Base-by-base conservation (phyloP, 1,284 basidiomycete species). In the Apiotrichum mycotoxinovorans region DNA sequence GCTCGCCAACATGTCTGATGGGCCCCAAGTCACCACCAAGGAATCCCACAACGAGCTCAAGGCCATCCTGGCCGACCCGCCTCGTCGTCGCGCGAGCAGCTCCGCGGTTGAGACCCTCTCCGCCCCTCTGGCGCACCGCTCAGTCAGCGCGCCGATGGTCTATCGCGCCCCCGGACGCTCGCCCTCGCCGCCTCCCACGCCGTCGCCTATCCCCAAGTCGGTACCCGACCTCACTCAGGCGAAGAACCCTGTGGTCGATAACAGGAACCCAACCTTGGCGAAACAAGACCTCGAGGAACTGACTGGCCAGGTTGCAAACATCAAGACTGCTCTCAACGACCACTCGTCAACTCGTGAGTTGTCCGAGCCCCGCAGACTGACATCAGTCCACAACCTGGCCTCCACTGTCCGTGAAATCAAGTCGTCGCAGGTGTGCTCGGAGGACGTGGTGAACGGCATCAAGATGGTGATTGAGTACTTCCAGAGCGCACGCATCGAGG, bases 401-500 rank as follows among this genome's bases (percentile, higher is more conserved):
- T 1, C n/a, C 12, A 37, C 34, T 11, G 23, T 48, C 3, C 7
- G 12, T n/a, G 33, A 48, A 8, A 48, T 48, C 46, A 34, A 25
- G 22, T 12, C n/a, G 10, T 3, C n/a, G 20, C 46, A 48, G 34
- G 46, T 48, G 27, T 48, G 20, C 33, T 15, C 30, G 33, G 46
- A 34, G 20, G 34, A 48, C 30, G 46, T 48, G 15, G 12, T 37
- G 20, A n/a, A 30, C 20, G 23, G 46, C 20, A 48, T 48, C 23
- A 48, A 48, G 46, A 48, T 23, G 46, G 34, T 48, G 33, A 48
- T 48, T 14, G 46, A 48, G 22, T 23, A 35, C 46, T 48, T 48
- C 20, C 9, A 37, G 20, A 18, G 9, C 20, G 46, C 33, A 14
- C 46, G 46, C 22, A 8, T 3, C 12, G 46, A 48, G 22, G 46